Evolutionary conservation across 2,329 filamentous ascomycete species (phyloP).

Genomic region (Xylaria sp.): DNA sequence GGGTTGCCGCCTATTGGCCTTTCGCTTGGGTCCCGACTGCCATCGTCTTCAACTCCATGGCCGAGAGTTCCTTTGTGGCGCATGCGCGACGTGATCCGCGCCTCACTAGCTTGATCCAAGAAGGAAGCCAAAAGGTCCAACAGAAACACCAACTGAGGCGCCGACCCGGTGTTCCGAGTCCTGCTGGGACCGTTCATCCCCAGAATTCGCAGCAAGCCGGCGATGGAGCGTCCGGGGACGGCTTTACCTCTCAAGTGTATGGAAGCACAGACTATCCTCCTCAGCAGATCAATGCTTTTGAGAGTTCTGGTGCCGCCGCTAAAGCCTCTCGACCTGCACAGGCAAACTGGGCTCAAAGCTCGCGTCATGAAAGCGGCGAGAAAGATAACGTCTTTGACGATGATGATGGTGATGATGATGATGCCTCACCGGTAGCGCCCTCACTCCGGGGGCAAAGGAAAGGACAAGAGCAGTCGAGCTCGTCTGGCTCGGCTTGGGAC

Average conservation of each 20-base stretch:
- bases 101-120: background rate
- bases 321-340: conserved; percentile 17
- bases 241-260: conserved; percentile 13
- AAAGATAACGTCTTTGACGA: conserved; percentile 47
- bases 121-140: background rate
- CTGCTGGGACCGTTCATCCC: background rate
- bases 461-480: conserved; percentile 36
- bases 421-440: conserved; percentile 58
- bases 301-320: background rate
- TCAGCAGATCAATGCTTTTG: conserved; percentile 12
- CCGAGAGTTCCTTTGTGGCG: conserved; percentile 42
- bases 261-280: conserved; percentile 14
- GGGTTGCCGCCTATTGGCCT: conserved; percentile 52
- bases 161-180: conserved; percentile 1
- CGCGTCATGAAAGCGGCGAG: conserved; percentile 35
- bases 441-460: conserved; percentile 43
- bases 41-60: conserved; percentile 49
- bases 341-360: conserved; percentile 31
- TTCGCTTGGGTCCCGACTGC: conserved; percentile 42
- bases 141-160: conserved; percentile 8
- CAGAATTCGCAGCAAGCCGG: conserved; percentile 1
- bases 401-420: conserved; percentile 46
- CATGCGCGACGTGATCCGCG: conserved; percentile 38
- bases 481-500: conserved; percentile 57
- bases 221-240: conserved; percentile 2